phyloP scores from a whole-genome alignment of 1,139 yeast genomes.

The Pichia sp. region DNA sequence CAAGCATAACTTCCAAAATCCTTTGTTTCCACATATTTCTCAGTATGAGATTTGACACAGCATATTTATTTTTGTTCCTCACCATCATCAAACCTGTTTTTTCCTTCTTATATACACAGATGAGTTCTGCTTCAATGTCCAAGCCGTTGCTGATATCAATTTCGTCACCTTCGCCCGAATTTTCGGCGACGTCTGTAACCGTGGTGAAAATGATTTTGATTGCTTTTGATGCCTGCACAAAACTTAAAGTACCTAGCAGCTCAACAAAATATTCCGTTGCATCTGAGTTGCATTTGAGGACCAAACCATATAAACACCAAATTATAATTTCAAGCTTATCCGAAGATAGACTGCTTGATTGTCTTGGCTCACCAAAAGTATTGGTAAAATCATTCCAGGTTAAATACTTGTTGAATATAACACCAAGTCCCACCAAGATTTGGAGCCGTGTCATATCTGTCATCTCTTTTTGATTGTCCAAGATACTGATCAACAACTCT shows the following conservation, averaged over 20 bases:
- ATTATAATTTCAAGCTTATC: constrained; percentile 10
- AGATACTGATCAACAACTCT: neutral
- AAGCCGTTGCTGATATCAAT: constrained; percentile 1
- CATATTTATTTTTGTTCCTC: constrained; percentile 23
- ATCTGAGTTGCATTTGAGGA: constrained; percentile 16
- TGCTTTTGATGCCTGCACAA: constrained; percentile 8
- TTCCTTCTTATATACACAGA: constrained; percentile 13
- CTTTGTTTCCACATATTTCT: constrained; percentile 22
- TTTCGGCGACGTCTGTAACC: constrained; percentile 17
- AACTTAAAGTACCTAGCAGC: neutral
- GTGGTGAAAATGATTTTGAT: constrained; percentile 15
- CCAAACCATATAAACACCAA: constrained; percentile 19
- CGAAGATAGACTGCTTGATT: neutral
- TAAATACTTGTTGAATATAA: constrained; percentile 17
- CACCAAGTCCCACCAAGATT: constrained; percentile 10
- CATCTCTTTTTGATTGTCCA: neutral
- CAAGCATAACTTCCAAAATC: constrained; percentile 13
- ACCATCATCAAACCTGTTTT: constrained; percentile 9
- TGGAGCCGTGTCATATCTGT: constrained; percentile 9
- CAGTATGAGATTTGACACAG: constrained; percentile 21
- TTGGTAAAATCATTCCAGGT: constrained; percentile 4
- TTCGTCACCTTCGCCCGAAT: neutral
- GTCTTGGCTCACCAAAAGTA: neutral
- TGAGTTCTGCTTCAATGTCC: constrained; percentile 1
- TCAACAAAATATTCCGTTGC: constrained; percentile 12